Percentiles rank a stretch among this genome's conserved stretches.
phyloP scores from a whole-genome alignment of 176 grass and related monocot genomes.

The Triticum timopheevii region DNA sequence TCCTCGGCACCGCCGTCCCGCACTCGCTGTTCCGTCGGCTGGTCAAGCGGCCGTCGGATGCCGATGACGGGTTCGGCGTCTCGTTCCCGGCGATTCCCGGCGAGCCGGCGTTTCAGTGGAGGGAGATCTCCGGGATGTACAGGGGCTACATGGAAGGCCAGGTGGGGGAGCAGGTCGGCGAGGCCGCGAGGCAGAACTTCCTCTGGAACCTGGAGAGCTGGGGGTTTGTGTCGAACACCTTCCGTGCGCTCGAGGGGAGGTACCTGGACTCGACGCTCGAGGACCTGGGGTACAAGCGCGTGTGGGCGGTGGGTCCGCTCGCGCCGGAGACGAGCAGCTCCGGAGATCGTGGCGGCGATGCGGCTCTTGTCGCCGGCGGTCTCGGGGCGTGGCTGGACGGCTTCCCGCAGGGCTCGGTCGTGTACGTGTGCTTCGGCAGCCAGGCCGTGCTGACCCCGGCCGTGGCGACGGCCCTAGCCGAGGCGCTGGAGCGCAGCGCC shows the following conservation, averaged over 20 bases:
- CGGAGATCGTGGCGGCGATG: slow-evolving; percentile 12
- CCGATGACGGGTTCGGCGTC: slow-evolving; percentile 18
- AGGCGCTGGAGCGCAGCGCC: slow-evolving; percentile 52
- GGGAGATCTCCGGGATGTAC: slow-evolving; percentile 46
- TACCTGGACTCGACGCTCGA: slow-evolving; percentile 43
- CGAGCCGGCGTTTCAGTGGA: slow-evolving; percentile 42
- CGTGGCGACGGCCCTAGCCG: slow-evolving; percentile 42
- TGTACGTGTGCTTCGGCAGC: slow-evolving; percentile 68
- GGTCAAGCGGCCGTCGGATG: not conserved
- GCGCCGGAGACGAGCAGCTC: slow-evolving; percentile 15
- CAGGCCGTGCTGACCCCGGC: slow-evolving; percentile 37
- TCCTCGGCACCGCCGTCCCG: slow-evolving; percentile 38
- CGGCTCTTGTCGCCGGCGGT: not conserved
- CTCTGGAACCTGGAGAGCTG: slow-evolving; percentile 47
- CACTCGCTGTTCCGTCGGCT: slow-evolving; percentile 44
- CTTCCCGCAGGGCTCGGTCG: slow-evolving; percentile 45
- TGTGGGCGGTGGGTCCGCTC: slow-evolving; percentile 58
- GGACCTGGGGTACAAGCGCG: slow-evolving; percentile 43
- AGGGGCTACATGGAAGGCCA: slow-evolving; percentile 28
- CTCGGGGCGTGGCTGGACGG: slow-evolving; percentile 51
- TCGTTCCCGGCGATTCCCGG: slow-evolving; percentile 41
- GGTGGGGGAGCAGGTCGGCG: not conserved
- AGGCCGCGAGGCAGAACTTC: slow-evolving; percentile 48
- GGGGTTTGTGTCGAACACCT: slow-evolving; percentile 54
- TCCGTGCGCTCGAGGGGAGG: slow-evolving; percentile 44